A percentile compares a stretch with the other conserved stretches of the same genome.
Conservation (phyloP, 1,284 basidiomycete genomes). For the Sphaerobolus stellatus region DNA sequence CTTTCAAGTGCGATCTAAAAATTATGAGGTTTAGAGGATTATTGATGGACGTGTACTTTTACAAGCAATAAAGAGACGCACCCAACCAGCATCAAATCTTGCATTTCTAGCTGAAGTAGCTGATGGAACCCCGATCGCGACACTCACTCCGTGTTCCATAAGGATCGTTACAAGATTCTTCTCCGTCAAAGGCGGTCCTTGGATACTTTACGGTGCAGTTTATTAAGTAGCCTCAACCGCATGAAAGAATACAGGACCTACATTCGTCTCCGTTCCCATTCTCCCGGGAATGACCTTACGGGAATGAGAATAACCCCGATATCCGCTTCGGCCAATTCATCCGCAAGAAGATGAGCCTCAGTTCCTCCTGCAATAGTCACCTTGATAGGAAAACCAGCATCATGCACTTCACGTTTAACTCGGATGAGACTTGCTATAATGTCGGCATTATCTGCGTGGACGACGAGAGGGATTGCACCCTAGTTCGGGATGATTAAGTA, state of each 20-base stretch:
- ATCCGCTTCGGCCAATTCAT: conserved; percentile 64
- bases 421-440: conserved; percentile 72
- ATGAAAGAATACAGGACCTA: conserved; percentile 24
- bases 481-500: conserved; percentile 19
- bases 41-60: neutral
- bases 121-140: conserved; percentile 42
- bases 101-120: conserved; percentile 45
- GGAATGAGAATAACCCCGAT: conserved; percentile 73
- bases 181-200: conserved; percentile 44
- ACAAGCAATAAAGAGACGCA: conserved; percentile 17
- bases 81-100: conserved; percentile 49
- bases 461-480: conserved; percentile 60
- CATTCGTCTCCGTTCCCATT: conserved; percentile 71
- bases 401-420: conserved; percentile 66
- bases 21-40: conserved; percentile 3
- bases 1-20: conserved; percentile 38
- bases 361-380: conserved; percentile 61
- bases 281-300: conserved; percentile 56
- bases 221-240: neutral
- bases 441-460: conserved; percentile 71
- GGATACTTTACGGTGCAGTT: conserved; percentile 27
- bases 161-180: conserved; percentile 38
- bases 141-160: conserved; percentile 41
- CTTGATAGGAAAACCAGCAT: conserved; percentile 52
- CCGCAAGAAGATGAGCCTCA: conserved; percentile 74